Percentiles rank a stretch among this genome's conserved stretches.
These are phyloP conservation scores for Aspergillus kassunensis DNA, from an alignment of 495 filamentous ascomycete species.

Conservation along the genomic window DNA sequence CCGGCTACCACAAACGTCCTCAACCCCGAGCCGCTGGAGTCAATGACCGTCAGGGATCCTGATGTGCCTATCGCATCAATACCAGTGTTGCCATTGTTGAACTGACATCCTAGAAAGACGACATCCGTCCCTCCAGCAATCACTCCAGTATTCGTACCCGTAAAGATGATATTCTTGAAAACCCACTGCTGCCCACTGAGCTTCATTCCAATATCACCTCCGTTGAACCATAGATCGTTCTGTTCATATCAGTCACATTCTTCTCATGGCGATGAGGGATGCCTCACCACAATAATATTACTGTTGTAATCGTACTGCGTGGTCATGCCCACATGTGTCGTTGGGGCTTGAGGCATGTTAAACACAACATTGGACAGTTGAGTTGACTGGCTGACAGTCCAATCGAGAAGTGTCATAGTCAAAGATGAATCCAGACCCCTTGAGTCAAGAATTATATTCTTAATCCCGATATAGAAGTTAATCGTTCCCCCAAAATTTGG, in stretches of 20 bases:
- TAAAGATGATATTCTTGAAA: constrained; percentile 60
- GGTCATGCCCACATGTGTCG: constrained; percentile 61
- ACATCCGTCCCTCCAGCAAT: constrained; percentile 34
- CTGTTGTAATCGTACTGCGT: constrained; percentile 57
- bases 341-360: constrained; percentile 53
- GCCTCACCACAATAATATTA: constrained; percentile 30
- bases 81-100: constrained; percentile 21
- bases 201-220: constrained; percentile 54
- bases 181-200: constrained; percentile 72
- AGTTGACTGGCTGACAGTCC: constrained; percentile 68
- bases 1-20: constrained; percentile 35
- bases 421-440: constrained; percentile 21
- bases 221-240: constrained; percentile 60
- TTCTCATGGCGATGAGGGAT: background rate
- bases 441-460: constrained; percentile 40
- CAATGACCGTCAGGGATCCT: constrained; percentile 49
- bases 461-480: constrained; percentile 42
- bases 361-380: constrained; percentile 70
- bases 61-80: constrained; percentile 27
- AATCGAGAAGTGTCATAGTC: constrained; percentile 40
- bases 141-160: constrained; percentile 49
- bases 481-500: constrained; percentile 29
- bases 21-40: constrained; percentile 35
- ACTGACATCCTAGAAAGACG: constrained; percentile 30
- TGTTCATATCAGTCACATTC: background rate